phyloP scores from a whole-genome alignment of 306 rosid species.

The Trichosanthes truncata region DNA sequence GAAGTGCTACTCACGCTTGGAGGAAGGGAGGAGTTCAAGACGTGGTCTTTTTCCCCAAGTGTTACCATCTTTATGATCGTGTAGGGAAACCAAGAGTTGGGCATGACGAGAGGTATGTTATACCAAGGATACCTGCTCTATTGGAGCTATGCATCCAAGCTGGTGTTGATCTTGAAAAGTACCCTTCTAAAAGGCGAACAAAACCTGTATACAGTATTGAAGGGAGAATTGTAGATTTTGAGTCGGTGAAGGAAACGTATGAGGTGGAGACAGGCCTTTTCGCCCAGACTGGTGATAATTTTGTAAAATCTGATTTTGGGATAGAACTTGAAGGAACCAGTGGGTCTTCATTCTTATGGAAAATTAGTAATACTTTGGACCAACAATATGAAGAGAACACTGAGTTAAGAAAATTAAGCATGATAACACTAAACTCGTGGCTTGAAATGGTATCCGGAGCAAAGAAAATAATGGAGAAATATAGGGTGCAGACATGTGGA shows the following conservation, averaged over 20 bases:
- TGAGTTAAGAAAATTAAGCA: constrained; percentile 30
- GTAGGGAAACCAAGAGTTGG: constrained; percentile 77
- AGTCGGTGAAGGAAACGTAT: constrained; percentile 24
- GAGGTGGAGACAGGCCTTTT: constrained; percentile 14
- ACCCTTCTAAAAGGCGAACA: constrained; percentile 67
- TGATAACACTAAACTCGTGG: constrained; percentile 49
- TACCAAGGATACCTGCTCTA: constrained; percentile 65
- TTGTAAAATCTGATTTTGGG: constrained; percentile 12
- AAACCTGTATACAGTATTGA: constrained; percentile 70
- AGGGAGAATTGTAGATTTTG: constrained; percentile 88
- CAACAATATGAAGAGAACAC: constrained; percentile 20
- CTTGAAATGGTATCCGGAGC: constrained; percentile 63
- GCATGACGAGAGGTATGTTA: constrained; percentile 46
- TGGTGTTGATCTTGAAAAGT: constrained; percentile 50
- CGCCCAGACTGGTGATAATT: neutral
- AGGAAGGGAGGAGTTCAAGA: constrained; percentile 54
- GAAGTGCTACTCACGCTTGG: constrained; percentile 64
- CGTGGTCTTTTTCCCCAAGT: constrained; percentile 50
- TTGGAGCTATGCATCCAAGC: constrained; percentile 83
- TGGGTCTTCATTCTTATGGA: constrained; percentile 14
- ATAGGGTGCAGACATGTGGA: constrained; percentile 62
- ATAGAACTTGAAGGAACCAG: constrained; percentile 15
- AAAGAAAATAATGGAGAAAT: constrained; percentile 65
- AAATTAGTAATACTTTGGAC: constrained; percentile 17
- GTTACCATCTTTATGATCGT: constrained; percentile 75